These are phyloP conservation scores for Dysphania ambrosioides DNA, from an alignment of 148 eudicot genomes.

Conservation along the genomic window DNA sequence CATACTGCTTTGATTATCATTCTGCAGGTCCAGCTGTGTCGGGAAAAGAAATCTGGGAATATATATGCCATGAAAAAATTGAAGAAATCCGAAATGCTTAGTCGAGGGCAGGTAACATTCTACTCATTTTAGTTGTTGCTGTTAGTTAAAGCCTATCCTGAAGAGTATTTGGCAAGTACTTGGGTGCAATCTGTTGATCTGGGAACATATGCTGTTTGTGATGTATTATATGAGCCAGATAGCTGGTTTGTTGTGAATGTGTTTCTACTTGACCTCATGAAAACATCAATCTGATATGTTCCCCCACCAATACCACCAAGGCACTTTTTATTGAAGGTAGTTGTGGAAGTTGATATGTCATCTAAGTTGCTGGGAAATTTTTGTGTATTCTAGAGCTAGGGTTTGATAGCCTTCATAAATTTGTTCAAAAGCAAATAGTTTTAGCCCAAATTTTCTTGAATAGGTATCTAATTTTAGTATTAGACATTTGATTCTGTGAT, in stretches of 20 bases:
- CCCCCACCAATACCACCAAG: too few relatives aligned
- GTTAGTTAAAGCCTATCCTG: conserved; percentile 6
- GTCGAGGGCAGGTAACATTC: conserved; percentile 78
- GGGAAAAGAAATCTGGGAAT: conserved; percentile 89
- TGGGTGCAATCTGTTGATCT: conserved; percentile 12
- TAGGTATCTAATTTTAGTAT: too few relatives aligned
- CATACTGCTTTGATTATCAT: conserved; percentile 12
- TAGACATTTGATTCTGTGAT: too few relatives aligned
- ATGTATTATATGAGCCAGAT: conserved; percentile 12
- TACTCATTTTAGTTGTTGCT: neutral
- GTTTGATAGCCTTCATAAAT: too few relatives aligned
- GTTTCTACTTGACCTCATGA: neutral
- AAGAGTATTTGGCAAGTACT: conserved; percentile 5
- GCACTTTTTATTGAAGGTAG: too few relatives aligned
- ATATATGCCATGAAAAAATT: conserved; percentile 93
- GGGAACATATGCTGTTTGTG: conserved; percentile 12
- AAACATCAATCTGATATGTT: neutral
- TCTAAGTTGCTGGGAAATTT: too few relatives aligned
- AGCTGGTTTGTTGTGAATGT: conserved; percentile 2
- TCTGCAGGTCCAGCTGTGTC: conserved; percentile 72
- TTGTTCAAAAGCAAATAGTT: too few relatives aligned
- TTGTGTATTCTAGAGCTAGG: too few relatives aligned
- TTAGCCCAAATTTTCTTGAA: too few relatives aligned
- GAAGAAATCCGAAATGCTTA: conserved; percentile 96
- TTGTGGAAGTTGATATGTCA: too few relatives aligned